Evolutionary conservation across 768 basidiomycete species (phyloP), one percentile per base, ranked within the genome.

Genomic region (Hypholoma sublateritium): DNA sequence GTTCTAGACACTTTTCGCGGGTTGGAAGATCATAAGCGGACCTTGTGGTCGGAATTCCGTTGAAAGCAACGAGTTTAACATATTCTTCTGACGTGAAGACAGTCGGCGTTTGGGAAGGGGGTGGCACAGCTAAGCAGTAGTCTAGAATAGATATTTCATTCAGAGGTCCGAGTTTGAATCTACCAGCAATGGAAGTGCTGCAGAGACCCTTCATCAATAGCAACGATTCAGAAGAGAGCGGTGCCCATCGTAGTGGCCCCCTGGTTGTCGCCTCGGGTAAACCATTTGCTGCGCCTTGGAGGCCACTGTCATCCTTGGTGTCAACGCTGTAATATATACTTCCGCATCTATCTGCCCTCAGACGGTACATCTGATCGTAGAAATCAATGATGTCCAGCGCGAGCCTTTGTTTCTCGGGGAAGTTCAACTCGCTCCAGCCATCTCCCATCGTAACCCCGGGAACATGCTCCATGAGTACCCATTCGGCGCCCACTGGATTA

Each of bases 401-500:
- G 5, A 57, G 46, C 39, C 37, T 57, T 41, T 32, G 51, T 39
- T 57, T 61, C 50, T 57, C 56, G 17, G 50, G 3, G 21, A 24
- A 25, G 36, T 53, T 17, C 5, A 61, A 36, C 8, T 53, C 24
- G 28, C 36, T 19, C 56, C 55, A 62, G 17, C 39, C 58, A 16
- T 36, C 52, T 37, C 13, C 55, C 56, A 62, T 48, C 34, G 50
- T 41, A 21, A 57, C 44, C 25, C 62, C 62, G 6, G 56, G 56
- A 42, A 62, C 53, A 37, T 57, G 47, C 45, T 62, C 55, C 62
- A 60, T 62, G 36, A 62, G 19, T 16, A 60, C 3, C 62, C 62
- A 62, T 50, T 62, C 58, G 4, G 51, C 59, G n/a, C 62, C 56
- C 21, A 62, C 62, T 19, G 62, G 59, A 55, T 62, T 62, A 34